Evolutionary conservation across 2,329 filamentous ascomycete genomes (phyloP).

Genomic region (Penicillium brevicompactum): DNA sequence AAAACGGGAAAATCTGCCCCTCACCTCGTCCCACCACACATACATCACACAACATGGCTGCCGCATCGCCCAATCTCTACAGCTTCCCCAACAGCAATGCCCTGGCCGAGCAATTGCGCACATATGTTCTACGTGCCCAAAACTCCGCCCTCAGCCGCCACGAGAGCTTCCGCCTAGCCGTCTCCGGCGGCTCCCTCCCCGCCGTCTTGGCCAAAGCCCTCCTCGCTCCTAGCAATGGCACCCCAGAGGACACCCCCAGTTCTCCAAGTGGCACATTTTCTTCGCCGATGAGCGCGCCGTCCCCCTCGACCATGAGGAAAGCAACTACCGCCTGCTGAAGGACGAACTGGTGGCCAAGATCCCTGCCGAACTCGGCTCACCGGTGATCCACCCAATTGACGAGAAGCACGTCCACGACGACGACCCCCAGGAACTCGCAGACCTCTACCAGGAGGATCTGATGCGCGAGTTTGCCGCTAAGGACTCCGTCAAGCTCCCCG

Average conservation of each 20-base stretch:
- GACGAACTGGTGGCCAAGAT: conserved; percentile 87
- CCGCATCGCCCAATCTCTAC: conserved; percentile 66
- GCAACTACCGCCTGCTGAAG: conserved; percentile 90
- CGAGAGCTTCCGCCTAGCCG: conserved; percentile 82
- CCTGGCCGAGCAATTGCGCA: conserved; percentile 75
- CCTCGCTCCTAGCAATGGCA: conserved; percentile 58
- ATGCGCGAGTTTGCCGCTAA: conserved; percentile 85
- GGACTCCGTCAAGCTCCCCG: conserved; percentile 90
- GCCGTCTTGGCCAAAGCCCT: conserved; percentile 84
- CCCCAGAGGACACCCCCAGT: conserved; percentile 64
- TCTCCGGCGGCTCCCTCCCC: conserved; percentile 92
- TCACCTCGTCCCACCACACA: conserved; percentile 7
- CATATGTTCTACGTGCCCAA: conserved; percentile 81
- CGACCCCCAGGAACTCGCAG: conserved; percentile 88
- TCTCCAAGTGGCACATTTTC: conserved; percentile 94
- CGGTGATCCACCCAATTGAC: conserved; percentile 80
- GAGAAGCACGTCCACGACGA: conserved; percentile 66
- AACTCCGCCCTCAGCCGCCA: conserved; percentile 78
- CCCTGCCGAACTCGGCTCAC: conserved; percentile 65
- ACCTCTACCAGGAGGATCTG: conserved; percentile 87
- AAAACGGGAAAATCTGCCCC: conserved; percentile 4
- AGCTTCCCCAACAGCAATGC: conserved; percentile 70
- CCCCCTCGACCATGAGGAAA: conserved; percentile 86
- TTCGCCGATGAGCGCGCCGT: conserved; percentile 97
- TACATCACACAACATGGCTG: conserved; percentile 34